Evolutionary conservation across 2,329 filamentous ascomycete genomes (phyloP).

Genomic region (Ceratocystis diversiconidia): DNA sequence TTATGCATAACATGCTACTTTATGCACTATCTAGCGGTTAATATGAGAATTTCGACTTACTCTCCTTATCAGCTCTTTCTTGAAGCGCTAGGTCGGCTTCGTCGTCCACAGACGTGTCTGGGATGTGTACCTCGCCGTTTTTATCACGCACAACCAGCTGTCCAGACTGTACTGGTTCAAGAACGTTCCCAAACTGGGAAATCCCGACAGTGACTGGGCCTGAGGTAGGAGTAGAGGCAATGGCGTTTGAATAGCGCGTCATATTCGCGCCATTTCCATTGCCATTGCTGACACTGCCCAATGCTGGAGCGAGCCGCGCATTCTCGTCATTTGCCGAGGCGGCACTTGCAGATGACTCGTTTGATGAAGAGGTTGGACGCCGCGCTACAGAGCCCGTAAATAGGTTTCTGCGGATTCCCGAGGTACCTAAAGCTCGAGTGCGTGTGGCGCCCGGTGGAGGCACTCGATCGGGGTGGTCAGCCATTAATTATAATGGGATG

Average conservation of each 20-base stretch:
- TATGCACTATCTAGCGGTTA: background rate
- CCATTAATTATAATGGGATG: background rate
- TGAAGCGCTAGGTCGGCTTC: conserved; percentile 42
- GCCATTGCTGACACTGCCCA: background rate
- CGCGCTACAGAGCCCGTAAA: conserved; percentile 12
- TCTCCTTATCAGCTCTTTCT: conserved; percentile 42
- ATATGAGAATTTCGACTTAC: conserved; percentile 25
- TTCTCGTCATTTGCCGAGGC: conserved; percentile 5
- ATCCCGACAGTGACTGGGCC: background rate
- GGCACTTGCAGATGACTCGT: conserved; percentile 5
- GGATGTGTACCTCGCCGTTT: conserved; percentile 46
- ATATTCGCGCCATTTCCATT: background rate
- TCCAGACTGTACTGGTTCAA: conserved; percentile 20
- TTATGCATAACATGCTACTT: background rate
- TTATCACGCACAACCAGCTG: conserved; percentile 50
- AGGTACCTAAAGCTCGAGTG: conserved; percentile 9
- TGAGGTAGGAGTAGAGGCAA: background rate
- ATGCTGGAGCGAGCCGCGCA: conserved; percentile 4
- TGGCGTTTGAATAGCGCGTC: background rate
- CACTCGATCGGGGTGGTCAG: conserved; percentile 7
- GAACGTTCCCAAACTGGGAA: conserved; percentile 6
- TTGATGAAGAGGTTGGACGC: conserved; percentile 13
- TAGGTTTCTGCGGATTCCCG: conserved; percentile 14
- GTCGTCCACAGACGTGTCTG: conserved; percentile 28
- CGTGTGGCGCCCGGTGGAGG: background rate